phyloP scores from a whole-genome alignment of 2,329 filamentous ascomycete species.

The Colletotrichum lupini region DNA sequence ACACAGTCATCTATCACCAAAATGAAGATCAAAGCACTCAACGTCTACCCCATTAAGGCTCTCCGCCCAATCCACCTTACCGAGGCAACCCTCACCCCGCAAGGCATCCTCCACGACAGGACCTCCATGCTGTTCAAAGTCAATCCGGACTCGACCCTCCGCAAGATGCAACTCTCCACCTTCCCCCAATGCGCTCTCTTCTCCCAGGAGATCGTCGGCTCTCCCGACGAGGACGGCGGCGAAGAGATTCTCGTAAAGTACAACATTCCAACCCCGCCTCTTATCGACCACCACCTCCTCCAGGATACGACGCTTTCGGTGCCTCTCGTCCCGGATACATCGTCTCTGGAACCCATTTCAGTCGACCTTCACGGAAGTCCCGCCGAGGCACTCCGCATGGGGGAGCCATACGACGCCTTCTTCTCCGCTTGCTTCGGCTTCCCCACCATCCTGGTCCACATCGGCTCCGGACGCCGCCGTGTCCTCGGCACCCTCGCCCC shows the following conservation, averaged over 20 bases:
- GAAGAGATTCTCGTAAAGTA: slow-evolving; percentile 57
- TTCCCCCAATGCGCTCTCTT: slow-evolving; percentile 74
- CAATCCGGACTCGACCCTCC: slow-evolving; percentile 51
- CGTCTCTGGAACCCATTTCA: slow-evolving; percentile 56
- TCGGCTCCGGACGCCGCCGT: slow-evolving; percentile 68
- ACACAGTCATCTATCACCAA: background rate
- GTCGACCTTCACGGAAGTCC: slow-evolving; percentile 70
- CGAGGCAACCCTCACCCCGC: slow-evolving; percentile 64
- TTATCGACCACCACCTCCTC: slow-evolving; percentile 50
- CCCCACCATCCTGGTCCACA: slow-evolving; percentile 69
- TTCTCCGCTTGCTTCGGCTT: slow-evolving; percentile 76
- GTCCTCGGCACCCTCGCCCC: slow-evolving; percentile 71
- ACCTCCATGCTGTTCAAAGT: slow-evolving; percentile 76
- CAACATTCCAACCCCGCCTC: slow-evolving; percentile 48
- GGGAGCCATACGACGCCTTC: slow-evolving; percentile 68
- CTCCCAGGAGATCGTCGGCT: slow-evolving; percentile 64
- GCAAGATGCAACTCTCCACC: slow-evolving; percentile 69
- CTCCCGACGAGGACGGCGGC: slow-evolving; percentile 36
- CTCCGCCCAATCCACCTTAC: slow-evolving; percentile 70
- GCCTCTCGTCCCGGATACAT: slow-evolving; percentile 64
- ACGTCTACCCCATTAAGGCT: slow-evolving; percentile 80
- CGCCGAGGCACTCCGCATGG: slow-evolving; percentile 72
- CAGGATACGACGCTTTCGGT: slow-evolving; percentile 59
- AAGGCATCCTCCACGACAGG: slow-evolving; percentile 74
- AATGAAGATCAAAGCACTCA: slow-evolving; percentile 53